Percentiles rank a stretch among this genome's conserved stretches.
Conservation (phyloP, 2,329 filamentous ascomycete genomes). For the Xylariales sp. region DNA sequence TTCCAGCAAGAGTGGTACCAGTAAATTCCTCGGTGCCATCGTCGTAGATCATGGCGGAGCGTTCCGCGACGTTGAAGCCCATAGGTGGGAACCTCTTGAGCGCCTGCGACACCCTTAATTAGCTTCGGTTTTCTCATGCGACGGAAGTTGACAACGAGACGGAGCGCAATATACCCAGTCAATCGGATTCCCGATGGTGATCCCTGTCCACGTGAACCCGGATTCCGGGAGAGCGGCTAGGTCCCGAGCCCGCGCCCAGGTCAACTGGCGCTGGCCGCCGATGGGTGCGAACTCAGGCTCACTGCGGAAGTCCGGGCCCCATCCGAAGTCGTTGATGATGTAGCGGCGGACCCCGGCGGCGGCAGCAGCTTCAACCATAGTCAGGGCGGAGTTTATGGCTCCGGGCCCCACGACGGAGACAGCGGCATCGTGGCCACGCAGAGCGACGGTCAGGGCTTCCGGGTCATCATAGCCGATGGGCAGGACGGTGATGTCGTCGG, state of each 20-base stretch:
- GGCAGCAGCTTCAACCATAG: constrained; percentile 23
- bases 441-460: constrained; percentile 13
- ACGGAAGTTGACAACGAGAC: background rate
- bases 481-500: constrained; percentile 9
- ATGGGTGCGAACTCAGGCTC: constrained; percentile 20
- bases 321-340: constrained; percentile 24
- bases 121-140: background rate
- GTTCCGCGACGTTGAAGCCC: constrained; percentile 21
- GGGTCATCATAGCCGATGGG: constrained; percentile 16
- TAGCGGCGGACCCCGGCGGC: constrained; percentile 24
- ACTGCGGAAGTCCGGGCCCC: constrained; percentile 16
- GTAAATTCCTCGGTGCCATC: constrained; percentile 21
- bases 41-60: constrained; percentile 19
- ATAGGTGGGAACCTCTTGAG: constrained; percentile 17
- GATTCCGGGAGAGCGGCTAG: constrained; percentile 13
- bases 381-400: constrained; percentile 12
- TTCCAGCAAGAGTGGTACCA: constrained; percentile 22
- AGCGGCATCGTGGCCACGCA: constrained; percentile 22
- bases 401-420: constrained; percentile 19
- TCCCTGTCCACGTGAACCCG: constrained; percentile 22
- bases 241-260: constrained; percentile 17
- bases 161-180: constrained; percentile 20
- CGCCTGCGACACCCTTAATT: constrained; percentile 7
- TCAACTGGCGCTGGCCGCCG: constrained; percentile 11
- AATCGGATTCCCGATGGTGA: constrained; percentile 24